phyloP scores from a whole-genome alignment of 495 filamentous ascomycete species.

The Neurospora pannonica region DNA sequence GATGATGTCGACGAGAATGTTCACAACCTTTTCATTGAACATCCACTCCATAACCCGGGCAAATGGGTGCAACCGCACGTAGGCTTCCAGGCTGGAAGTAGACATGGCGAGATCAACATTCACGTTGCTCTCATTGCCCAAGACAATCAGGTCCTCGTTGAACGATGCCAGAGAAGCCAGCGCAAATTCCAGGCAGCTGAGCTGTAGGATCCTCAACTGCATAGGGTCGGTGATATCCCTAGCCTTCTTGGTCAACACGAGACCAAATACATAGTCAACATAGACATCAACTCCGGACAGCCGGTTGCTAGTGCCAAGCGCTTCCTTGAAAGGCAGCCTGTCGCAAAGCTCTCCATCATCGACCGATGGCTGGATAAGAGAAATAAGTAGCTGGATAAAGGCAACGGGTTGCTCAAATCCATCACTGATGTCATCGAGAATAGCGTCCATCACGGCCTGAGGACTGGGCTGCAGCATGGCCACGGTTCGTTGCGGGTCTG shows the following conservation, averaged over 20 bases:
- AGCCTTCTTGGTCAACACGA: slow-evolving; percentile 55
- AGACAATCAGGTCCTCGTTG: slow-evolving; percentile 81
- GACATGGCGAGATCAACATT: slow-evolving; percentile 63
- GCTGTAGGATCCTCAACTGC: slow-evolving; percentile 60
- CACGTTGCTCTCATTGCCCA: slow-evolving; percentile 65
- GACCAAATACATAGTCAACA: slow-evolving; percentile 76
- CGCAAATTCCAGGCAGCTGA: slow-evolving; percentile 72
- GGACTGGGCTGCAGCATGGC: slow-evolving; percentile 27
- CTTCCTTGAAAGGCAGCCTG: slow-evolving; percentile 77
- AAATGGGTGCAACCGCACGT: slow-evolving; percentile 83
- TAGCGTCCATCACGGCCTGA: slow-evolving; percentile 41
- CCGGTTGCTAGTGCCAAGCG: slow-evolving; percentile 66
- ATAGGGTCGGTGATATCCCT: slow-evolving; percentile 48
- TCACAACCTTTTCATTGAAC: slow-evolving; percentile 83
- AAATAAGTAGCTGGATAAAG: slow-evolving; percentile 63
- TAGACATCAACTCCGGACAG: slow-evolving; percentile 86
- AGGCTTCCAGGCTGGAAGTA: slow-evolving; percentile 59
- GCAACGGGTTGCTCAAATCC: slow-evolving; percentile 75
- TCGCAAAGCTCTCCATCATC: slow-evolving; percentile 54
- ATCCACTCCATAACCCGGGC: slow-evolving; percentile 93
- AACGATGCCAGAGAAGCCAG: slow-evolving; percentile 66
- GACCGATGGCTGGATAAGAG: slow-evolving; percentile 53
- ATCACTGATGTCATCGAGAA: slow-evolving; percentile 49
- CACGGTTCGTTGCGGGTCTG: slow-evolving; percentile 25
- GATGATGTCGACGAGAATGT: slow-evolving; percentile 63